Evolutionary conservation across 306 rosid species (phyloP).

Genomic region (Trifolium fragiferum): DNA sequence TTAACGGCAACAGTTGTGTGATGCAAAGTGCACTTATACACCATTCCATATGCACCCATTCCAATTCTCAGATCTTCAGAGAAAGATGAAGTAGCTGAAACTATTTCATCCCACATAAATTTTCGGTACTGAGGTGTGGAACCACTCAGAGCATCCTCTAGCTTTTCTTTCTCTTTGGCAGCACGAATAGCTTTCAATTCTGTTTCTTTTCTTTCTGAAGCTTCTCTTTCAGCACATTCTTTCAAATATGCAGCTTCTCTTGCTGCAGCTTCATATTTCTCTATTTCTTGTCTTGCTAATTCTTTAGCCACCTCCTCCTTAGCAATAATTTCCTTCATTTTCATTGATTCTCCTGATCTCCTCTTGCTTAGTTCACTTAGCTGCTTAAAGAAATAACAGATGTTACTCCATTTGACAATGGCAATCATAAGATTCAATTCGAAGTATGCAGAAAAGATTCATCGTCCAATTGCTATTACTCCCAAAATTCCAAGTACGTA

Average conservation of each 20-base stretch:
- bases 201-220: slow-evolving; percentile 65
- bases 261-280: slow-evolving; percentile 64
- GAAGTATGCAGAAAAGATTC: slow-evolving; percentile 2
- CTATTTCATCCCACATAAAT: slow-evolving; percentile 86
- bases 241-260: slow-evolving; percentile 64
- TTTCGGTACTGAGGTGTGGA: slow-evolving; percentile 59
- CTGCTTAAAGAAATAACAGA: slow-evolving; percentile 54
- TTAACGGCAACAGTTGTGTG: slow-evolving; percentile 93
- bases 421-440: slow-evolving; percentile 11
- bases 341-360: slow-evolving; percentile 61
- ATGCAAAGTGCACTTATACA: slow-evolving; percentile 83
- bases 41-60: slow-evolving; percentile 81
- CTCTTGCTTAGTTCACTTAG: slow-evolving; percentile 56
- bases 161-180: slow-evolving; percentile 69
- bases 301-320: slow-evolving; percentile 65
- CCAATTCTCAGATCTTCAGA: slow-evolving; percentile 86
- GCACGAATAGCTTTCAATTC: slow-evolving; percentile 67
- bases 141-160: slow-evolving; percentile 73
- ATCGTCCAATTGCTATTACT: slow-evolving; percentile 4
- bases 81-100: slow-evolving; percentile 81
- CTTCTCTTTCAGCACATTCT: slow-evolving; percentile 77
- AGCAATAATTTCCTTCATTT: slow-evolving; percentile 62
- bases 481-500: too few species aligned
- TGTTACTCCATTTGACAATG: slow-evolving; percentile 41
- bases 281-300: slow-evolving; percentile 60